These are phyloP conservation scores for Umbelopsis sp. DNA, from an alignment of 192 early-diverging fungal genomes.

Conservation along the genomic window DNA sequence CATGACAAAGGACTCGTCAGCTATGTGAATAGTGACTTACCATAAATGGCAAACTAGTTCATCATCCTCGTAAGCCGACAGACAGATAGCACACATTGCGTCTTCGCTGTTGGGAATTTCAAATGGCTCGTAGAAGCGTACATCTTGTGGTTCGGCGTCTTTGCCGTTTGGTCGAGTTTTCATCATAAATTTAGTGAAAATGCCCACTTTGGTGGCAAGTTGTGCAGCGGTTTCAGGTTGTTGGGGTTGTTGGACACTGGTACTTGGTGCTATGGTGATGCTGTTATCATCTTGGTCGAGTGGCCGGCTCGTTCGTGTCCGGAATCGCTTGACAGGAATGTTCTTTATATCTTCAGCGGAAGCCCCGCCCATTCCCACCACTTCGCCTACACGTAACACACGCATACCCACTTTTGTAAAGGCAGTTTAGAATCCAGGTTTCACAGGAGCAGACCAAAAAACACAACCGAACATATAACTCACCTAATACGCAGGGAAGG, in stretches of 20 bases:
- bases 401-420: conserved; percentile 52
- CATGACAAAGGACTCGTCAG: neutral
- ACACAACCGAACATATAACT: neutral
- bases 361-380: conserved; percentile 64
- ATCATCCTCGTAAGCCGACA: conserved; percentile 75
- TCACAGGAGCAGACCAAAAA: too few species aligned
- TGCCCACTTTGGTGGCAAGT: conserved; percentile 16
- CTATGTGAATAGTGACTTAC: conserved; percentile 31
- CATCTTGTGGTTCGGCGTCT: neutral
- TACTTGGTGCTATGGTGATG: neutral
- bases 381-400: conserved; percentile 54
- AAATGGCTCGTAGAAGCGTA: conserved; percentile 25
- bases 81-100: conserved; percentile 76
- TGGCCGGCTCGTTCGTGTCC: neutral
- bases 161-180: conserved; percentile 8
- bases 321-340: conserved; percentile 71
- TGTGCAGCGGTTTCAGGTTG: conserved; percentile 8
- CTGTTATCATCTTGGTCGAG: conserved; percentile 15
- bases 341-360: conserved; percentile 66
- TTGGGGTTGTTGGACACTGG: neutral
- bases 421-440: neutral
- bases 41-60: conserved; percentile 72
- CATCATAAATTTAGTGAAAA: conserved; percentile 16
- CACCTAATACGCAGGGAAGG: conserved; percentile 61
- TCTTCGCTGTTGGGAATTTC: conserved; percentile 33